These are phyloP conservation scores for Pseudonitzschia pungens DNA, from an alignment of 108 stramenopile genomes.

Conservation along the genomic window DNA sequence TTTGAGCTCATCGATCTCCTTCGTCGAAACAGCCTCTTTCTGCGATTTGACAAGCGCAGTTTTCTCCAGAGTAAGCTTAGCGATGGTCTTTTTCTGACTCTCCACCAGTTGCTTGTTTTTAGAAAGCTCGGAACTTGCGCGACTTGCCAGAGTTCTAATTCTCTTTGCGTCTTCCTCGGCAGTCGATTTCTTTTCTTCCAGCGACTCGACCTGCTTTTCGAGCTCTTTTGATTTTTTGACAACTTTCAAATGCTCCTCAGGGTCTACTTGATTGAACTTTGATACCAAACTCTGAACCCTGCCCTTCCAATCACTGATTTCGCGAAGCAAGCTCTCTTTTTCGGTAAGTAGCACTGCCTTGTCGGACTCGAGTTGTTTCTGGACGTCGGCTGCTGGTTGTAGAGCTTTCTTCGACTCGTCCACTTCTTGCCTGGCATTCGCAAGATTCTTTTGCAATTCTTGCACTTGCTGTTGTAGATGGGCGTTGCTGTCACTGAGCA, in stretches of 20 bases:
- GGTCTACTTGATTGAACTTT: constrained; percentile 90
- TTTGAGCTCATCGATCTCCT: constrained; percentile 49
- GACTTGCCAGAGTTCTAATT: constrained; percentile 57
- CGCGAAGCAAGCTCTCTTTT: constrained; percentile 75
- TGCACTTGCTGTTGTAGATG: constrained; percentile 70
- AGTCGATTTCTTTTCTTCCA: constrained; percentile 51
- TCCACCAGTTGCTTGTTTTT: constrained; percentile 47
- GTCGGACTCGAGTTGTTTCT: constrained; percentile 55
- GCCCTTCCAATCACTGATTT: constrained; percentile 82
- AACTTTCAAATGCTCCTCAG: constrained; percentile 73
- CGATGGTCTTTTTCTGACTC: constrained; percentile 39
- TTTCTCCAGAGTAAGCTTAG: constrained; percentile 39
- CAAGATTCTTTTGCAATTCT: constrained; percentile 39
- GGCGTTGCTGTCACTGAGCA: constrained; percentile 79
- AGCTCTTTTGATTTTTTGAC: constrained; percentile 60
- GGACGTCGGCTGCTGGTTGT: constrained; percentile 44
- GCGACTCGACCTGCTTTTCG: constrained; percentile 42
- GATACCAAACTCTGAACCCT: constrained; percentile 81
- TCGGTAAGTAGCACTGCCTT: constrained; percentile 72
- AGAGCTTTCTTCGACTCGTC: constrained; percentile 43
- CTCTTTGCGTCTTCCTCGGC: constrained; percentile 63
- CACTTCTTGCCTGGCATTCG: constrained; percentile 38
- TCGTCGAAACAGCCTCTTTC: constrained; percentile 22
- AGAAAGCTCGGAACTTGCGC: constrained; percentile 64
- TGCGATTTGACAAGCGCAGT: constrained; percentile 29